Evolutionary conservation across 352 stramenopile species (phyloP).

Genomic region (Thraustochytrium sp.): DNA sequence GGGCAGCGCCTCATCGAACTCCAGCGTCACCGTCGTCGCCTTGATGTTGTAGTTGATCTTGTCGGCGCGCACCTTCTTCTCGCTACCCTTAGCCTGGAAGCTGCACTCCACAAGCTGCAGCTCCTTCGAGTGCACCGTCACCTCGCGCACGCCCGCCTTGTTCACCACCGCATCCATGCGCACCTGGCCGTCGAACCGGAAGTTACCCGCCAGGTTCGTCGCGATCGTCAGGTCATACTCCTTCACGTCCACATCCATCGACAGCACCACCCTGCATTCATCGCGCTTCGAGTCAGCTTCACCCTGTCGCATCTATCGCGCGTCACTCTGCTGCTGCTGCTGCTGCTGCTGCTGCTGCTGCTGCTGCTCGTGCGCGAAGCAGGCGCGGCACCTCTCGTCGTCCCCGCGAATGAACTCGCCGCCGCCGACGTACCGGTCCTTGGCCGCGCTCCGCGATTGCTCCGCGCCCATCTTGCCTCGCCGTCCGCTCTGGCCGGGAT

Average conservation of each 20-base stretch:
- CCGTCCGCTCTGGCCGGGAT: no score
- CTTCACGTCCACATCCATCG: background rate
- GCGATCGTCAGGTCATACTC: conserved; percentile 42
- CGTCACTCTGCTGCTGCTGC: no score
- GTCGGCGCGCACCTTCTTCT: background rate
- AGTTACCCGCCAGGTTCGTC: conserved; percentile 33
- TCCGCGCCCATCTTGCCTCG: no score
- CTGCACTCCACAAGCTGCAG: background rate
- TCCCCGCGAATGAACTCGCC: no score
- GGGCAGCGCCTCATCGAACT: background rate
- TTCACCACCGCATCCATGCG: background rate
- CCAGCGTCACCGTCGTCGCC: conserved; percentile 17
- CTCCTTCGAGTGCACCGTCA: conserved; percentile 29
- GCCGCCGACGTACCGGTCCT: no score
- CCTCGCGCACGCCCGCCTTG: background rate
- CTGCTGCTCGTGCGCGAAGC: no score
- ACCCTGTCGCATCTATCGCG: no score
- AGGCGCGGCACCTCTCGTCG: no score
- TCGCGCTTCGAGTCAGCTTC: no score
- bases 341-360: no score
- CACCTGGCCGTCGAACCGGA: conserved; percentile 13
- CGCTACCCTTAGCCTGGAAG: conserved; percentile 17
- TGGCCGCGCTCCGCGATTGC: no score
- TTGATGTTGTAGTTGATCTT: conserved; percentile 1
- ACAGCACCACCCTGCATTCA: background rate